Base-by-base conservation (phyloP, 2,329 filamentous ascomycete species). In the Xylaria hypoxylon region DNA sequence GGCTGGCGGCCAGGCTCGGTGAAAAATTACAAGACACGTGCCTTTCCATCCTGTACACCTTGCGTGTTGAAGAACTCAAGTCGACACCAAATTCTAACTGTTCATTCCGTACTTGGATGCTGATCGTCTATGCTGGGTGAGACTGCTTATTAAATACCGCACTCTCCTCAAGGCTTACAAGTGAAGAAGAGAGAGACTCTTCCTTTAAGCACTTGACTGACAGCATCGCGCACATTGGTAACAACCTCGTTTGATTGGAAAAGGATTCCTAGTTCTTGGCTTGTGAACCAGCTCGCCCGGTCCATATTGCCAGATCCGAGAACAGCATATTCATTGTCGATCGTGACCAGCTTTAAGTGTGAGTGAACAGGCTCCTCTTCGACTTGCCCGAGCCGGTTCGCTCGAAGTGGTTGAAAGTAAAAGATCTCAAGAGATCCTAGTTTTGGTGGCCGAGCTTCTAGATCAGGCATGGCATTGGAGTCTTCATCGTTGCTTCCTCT, bases 261-360 rank as follows among this genome's bases (percentile, higher is more conserved):
- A 45, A 89, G 73, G 33, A 96, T 81, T 1, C 92, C 92, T 24
- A 96, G 80, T 79, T 96, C 93, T 78, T 96, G 93, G 77, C 91
- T 94, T 5, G 93, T 96, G 78, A 88, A 94, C 91, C 92, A 96
- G 75, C 91, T 94, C 7, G 93, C 92, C 1, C 92, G 86, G 79
- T 96, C 93, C 84, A 94, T 88, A 76, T 96, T 96, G 1, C 92
- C 92, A 19, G 91, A 94, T 0, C 93, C 93, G 2, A 96, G 80
- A 0, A 96, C 83, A 1, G 90, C 82, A 22, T 89, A 87, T 67
- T 88, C 82, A 1, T 83, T 83, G 76, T 96, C 93, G 2, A 95
- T 86, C 60, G 94, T 84, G 0, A 88, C 90, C 75, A 94, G 84
- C 78, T 96, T 96, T 64, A 95, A 81, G 79, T 96, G 93, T 4